Evolutionary conservation across 176 grass and related monocot species (phyloP), one percentile per base, ranked within the genome.

Genomic region (Musa itinerans): DNA sequence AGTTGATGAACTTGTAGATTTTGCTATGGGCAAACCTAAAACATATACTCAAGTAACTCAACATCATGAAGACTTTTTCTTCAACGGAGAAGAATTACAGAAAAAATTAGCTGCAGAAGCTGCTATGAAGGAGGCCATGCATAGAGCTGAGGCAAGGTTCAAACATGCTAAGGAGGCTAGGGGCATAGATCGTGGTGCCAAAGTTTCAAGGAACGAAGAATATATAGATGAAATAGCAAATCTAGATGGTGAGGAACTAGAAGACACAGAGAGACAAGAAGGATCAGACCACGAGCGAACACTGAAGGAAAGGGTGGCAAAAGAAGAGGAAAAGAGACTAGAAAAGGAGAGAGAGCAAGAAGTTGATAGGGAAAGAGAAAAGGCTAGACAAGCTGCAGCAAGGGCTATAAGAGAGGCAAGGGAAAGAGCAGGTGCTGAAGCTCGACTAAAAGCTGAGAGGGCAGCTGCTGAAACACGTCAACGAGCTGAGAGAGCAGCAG

Each of bases 351-450:
- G 85, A 77, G 80, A 81, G 76, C 54, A 83, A 72, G 83, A 88
- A 79, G 69, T 76, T 53, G 78, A 88, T 54, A 92, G 78, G 85
- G 89, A 86, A 86, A 88, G 83, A 88, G 86, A 85, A 54, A 85
- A 79, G 73, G 85, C 81, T 75, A 83, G 83, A 16, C 83, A 85
- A 72, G 89, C 83, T 76, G 61, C 87, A 29, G 89, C 85, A 74
- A 92, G 78, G 81, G 89, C 89, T 78, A 83, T 83, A 67, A 88
- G 85, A 65, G 89, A 92, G 78, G 89, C 89, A 73, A 78, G 85
- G 21, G 85, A 88, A 68, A 85, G 89, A 76, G 85, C 89, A 69
- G 78, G 81, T 64, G 83, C 85, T 81, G 89, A 91, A 91, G 85
- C 85, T 78, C 83, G 53, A 78, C 76, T 83, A 76, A 92, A 88